Conservation (phyloP, 2,329 filamentous ascomycete species). For the Fonsecaea nubica region DNA sequence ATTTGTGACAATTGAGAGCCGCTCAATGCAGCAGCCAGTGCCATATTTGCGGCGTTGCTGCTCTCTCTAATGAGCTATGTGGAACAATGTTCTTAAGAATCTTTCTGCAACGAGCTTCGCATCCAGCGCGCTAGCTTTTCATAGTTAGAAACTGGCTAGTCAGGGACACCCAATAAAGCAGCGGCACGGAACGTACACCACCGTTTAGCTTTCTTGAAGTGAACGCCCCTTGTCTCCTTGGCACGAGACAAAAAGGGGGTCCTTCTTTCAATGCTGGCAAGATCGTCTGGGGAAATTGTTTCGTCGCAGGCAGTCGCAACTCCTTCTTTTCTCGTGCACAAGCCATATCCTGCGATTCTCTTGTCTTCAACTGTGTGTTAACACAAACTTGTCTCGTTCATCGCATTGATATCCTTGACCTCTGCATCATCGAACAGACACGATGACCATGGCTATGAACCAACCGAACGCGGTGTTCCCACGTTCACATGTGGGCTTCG, state of each 20-base stretch:
- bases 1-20: constrained; percentile 35
- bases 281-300: constrained; percentile 35
- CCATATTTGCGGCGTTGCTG: constrained; percentile 39
- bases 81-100: background rate
- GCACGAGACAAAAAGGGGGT: constrained; percentile 7
- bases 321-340: constrained; percentile 24
- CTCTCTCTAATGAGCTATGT: background rate
- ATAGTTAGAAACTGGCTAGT: background rate
- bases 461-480: constrained; percentile 70
- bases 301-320: constrained; percentile 33
- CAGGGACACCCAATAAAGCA: background rate
- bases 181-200: background rate
- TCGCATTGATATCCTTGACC: constrained; percentile 6
- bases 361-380: constrained; percentile 4
- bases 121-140: background rate
- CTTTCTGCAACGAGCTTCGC: background rate
- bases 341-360: background rate
- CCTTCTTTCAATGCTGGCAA: constrained; percentile 18
- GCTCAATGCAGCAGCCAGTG: constrained; percentile 41
- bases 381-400: constrained; percentile 1
- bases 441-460: constrained; percentile 42
- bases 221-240: constrained; percentile 26
- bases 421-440: constrained; percentile 13
- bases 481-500: constrained; percentile 98
- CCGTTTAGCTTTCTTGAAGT: background rate